These are phyloP conservation scores for Grosmannia serpens DNA, from an alignment of 2,329 filamentous ascomycete species.

Conservation along the genomic window DNA sequence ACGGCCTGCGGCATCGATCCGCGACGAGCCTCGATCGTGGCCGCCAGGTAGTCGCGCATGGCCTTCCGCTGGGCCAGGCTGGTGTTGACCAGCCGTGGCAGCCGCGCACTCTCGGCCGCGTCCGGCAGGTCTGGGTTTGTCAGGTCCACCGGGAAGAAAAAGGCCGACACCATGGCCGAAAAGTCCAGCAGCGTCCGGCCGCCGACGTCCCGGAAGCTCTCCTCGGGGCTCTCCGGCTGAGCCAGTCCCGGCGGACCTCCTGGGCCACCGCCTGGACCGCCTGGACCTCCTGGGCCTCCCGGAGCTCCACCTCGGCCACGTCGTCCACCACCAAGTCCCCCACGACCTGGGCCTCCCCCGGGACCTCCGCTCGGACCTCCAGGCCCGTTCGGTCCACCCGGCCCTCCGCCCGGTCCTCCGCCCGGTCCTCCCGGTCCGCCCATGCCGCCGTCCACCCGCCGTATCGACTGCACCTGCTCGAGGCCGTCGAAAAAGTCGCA, in stretches of 20 bases:
- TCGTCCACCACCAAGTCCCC: not conserved
- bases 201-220: not conserved
- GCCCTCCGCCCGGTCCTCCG: not conserved
- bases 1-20: not conserved
- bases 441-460: not conserved
- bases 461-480: not conserved
- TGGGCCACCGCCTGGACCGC: not conserved
- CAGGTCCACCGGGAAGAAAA: conserved; percentile 3
- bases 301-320: too few relatives aligned
- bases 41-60: not conserved
- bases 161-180: conserved; percentile 4
- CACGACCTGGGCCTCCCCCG: too few relatives aligned
- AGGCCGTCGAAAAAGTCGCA: conserved; percentile 6
- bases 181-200: conserved; percentile 3
- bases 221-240: not conserved
- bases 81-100: not conserved
- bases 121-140: conserved; percentile 2
- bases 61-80: not conserved
- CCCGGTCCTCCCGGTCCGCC: not conserved
- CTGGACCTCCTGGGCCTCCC: not conserved
- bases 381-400: not conserved
- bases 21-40: not conserved
- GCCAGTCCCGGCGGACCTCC: not conserved
- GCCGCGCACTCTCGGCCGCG: not conserved
- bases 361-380: not conserved